phyloP scores from a whole-genome alignment of 2,329 filamentous ascomycete species.

The Pestalotiopsis sp. region DNA sequence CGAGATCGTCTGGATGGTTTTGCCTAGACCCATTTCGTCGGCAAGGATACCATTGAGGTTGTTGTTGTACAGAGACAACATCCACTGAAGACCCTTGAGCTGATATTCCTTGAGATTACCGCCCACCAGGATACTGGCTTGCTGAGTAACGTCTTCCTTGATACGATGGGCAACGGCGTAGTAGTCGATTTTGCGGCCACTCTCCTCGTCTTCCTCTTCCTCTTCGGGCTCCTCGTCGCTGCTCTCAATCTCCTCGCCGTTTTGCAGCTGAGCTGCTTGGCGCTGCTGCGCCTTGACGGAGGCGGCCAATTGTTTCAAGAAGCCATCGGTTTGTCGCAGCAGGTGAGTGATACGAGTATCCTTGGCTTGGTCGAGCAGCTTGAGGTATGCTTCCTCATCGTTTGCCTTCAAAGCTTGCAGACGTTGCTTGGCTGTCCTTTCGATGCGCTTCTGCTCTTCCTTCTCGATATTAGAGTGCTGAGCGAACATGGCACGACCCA shows the following conservation, averaged over 20 bases:
- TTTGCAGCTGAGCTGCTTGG: constrained; percentile 77
- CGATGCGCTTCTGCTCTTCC: constrained; percentile 98
- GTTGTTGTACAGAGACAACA: constrained; percentile 99
- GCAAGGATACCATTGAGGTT: constrained; percentile 98
- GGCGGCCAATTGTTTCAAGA: constrained; percentile 91
- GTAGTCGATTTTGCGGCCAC: constrained; percentile 89
- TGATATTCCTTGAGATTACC: constrained; percentile 97
- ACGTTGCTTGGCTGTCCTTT: constrained; percentile 98
- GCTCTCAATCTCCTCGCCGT: constrained; percentile 64
- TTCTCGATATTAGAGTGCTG: constrained; percentile 98
- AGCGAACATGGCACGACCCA: constrained; percentile 84
- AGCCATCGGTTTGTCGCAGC: constrained; percentile 95
- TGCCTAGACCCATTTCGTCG: constrained; percentile 99
- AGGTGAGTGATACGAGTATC: constrained; percentile 98
- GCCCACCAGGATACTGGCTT: constrained; percentile 86
- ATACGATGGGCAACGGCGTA: constrained; percentile 96
- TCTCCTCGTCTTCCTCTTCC: constrained; percentile 67
- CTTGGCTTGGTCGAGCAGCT: constrained; percentile 96
- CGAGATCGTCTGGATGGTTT: constrained; percentile 99
- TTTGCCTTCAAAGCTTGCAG: constrained; percentile 97
- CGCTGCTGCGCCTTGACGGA: constrained; percentile 95
- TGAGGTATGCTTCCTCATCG: constrained; percentile 98
- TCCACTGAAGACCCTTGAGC: constrained; percentile 98
- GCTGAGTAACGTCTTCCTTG: constrained; percentile 85
- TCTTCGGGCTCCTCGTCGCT: constrained; percentile 70